Percentiles rank a stretch among this genome's conserved stretches.
phyloP scores from a whole-genome alignment of 1,284 basidiomycete genomes.

The Ustilago tritici region DNA sequence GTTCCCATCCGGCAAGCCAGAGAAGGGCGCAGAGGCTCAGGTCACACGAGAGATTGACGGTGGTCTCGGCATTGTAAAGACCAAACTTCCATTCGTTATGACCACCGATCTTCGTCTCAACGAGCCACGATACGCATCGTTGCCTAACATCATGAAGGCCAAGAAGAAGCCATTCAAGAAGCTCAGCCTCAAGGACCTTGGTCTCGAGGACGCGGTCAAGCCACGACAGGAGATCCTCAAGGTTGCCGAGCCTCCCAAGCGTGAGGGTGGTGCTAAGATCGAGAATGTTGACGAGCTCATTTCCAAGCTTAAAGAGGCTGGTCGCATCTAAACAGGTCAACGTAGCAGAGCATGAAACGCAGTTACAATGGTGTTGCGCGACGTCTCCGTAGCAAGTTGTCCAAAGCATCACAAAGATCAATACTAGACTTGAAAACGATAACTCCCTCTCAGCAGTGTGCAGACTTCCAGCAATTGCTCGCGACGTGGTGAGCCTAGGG shows the following conservation, averaged over 20 bases:
- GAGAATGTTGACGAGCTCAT: constrained; percentile 90
- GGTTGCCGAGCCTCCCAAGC: constrained; percentile 90
- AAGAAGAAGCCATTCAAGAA: constrained; percentile 98
- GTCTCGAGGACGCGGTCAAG: constrained; percentile 78
- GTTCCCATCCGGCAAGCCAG: constrained; percentile 73
- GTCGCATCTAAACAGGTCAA: constrained; percentile 73
- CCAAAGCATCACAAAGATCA: background rate
- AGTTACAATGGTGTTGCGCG: background rate
- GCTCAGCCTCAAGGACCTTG: constrained; percentile 82
- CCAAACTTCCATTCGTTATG: constrained; percentile 84
- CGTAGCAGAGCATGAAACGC: background rate
- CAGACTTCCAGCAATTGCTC: background rate
- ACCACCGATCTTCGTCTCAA: constrained; percentile 86
- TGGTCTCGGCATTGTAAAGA: constrained; percentile 85
- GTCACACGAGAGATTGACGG: constrained; percentile 96
- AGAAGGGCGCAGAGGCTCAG: constrained; percentile 77
- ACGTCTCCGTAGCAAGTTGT: background rate
- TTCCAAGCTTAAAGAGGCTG: constrained; percentile 88
- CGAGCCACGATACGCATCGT: constrained; percentile 68
- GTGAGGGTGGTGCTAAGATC: constrained; percentile 91
- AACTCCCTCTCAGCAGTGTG: background rate
- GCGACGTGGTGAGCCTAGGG: background rate
- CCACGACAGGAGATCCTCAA: constrained; percentile 88
- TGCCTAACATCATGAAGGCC: constrained; percentile 74
- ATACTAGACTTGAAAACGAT: constrained; percentile 4